These are phyloP conservation scores for Ganoderma meredithae DNA, from an alignment of 1,284 basidiomycete genomes.

Conservation along the genomic window DNA sequence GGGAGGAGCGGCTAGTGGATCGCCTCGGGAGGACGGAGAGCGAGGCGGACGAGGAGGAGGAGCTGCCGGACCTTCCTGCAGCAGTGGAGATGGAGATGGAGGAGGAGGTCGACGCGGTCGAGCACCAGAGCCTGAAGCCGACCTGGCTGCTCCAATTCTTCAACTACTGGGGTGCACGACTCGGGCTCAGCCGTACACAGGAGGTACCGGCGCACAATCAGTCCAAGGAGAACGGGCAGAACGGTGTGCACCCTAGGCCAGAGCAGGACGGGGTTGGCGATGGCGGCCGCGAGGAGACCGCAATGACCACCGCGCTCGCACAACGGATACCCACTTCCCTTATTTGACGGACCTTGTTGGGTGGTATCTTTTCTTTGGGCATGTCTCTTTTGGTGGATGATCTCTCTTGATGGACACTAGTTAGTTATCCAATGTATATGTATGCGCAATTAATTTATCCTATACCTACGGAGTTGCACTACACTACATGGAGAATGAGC, in stretches of 20 bases:
- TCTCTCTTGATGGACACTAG: conserved; percentile 29
- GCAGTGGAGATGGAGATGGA: conserved; percentile 48
- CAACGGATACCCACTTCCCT: conserved; percentile 20
- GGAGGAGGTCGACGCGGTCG: conserved; percentile 60
- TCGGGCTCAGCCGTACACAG: conserved; percentile 42
- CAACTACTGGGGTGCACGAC: conserved; percentile 68
- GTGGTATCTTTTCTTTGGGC: conserved; percentile 9
- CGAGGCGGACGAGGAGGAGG: conserved; percentile 75
- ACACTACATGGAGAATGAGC: conserved; percentile 10
- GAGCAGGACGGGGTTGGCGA: neutral
- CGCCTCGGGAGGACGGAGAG: conserved; percentile 72
- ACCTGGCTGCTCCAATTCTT: conserved; percentile 80
- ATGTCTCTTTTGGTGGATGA: conserved; percentile 13
- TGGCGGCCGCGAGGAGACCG: conserved; percentile 9
- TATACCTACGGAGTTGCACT: conserved; percentile 12
- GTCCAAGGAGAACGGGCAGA: conserved; percentile 11
- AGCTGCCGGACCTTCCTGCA: conserved; percentile 44
- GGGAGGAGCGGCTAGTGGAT: conserved; percentile 67
- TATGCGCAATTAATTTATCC: conserved; percentile 38
- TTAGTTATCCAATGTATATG: conserved; percentile 35
- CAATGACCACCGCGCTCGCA: conserved; percentile 29
- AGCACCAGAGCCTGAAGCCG: conserved; percentile 66
- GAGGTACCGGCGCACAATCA: conserved; percentile 18
- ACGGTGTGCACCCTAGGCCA: neutral
- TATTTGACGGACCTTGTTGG: neutral